Conservation (phyloP, 345 rosid genomes). For the Eutrema yunnanense region DNA sequence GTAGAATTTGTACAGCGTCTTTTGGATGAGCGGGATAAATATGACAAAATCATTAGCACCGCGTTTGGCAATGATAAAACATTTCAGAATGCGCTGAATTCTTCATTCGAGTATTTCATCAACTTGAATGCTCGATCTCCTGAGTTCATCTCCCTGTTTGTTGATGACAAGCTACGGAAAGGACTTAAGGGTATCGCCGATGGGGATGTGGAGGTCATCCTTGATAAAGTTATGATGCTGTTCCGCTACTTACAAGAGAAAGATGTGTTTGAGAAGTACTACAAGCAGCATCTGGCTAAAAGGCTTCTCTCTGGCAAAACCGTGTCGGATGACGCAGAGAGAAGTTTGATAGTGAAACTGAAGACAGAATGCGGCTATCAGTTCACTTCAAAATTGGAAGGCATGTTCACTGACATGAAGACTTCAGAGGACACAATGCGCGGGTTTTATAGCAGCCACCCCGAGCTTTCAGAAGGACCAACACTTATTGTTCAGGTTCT, state of each 20-base stretch:
- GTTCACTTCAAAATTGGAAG: conserved; percentile 94
- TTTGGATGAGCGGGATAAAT: conserved; percentile 86
- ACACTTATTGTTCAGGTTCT: conserved; percentile 89
- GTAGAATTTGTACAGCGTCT: conserved; percentile 95
- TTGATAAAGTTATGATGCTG: conserved; percentile 98
- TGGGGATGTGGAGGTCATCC: conserved; percentile 85
- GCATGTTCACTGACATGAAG: conserved; percentile 99
- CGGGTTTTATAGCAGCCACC: conserved; percentile 63
- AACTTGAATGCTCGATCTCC: conserved; percentile 93
- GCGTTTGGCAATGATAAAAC: conserved; percentile 87
- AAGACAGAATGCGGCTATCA: conserved; percentile 98
- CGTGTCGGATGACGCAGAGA: conserved; percentile 90
- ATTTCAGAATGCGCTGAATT: conserved; percentile 91
- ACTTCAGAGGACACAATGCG: conserved; percentile 96
- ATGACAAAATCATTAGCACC: conserved; percentile 59
- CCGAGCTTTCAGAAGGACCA: conserved; percentile 81
- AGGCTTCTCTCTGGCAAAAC: conserved; percentile 93
- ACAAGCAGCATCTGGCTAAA: conserved; percentile 96
- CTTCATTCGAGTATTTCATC: conserved; percentile 89
- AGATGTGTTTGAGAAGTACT: conserved; percentile 95
- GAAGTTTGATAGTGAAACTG: conserved; percentile 91
- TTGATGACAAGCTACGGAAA: conserved; percentile 91
- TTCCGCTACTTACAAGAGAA: conserved; percentile 99
- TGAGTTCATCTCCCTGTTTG: conserved; percentile 87
- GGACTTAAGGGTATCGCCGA: conserved; percentile 89